Evolutionary conservation across 768 basidiomycete genomes (phyloP), one percentile per base, ranked within the genome.

Genomic region (Naganishia friedmannii): DNA sequence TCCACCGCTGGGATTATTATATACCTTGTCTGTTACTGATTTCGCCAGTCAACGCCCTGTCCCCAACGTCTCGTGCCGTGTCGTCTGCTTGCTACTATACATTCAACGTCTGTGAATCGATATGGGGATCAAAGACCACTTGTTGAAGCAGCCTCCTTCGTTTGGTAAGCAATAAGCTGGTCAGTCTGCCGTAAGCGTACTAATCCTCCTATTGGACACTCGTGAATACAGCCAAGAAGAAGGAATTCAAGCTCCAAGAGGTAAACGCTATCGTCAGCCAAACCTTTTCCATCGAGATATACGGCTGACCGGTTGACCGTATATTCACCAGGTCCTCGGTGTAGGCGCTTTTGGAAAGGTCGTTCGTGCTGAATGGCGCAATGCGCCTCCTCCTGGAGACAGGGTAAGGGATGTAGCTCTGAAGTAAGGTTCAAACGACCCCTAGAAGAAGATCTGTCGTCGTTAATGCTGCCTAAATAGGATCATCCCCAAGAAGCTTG

Each of bases 401-500:
- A 72, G 70, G 58, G 73, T 72, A 60, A 66, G 74, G 29, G 76
- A 79, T 13, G 79, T 82, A 0, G 81, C 81, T 12, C 54, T 80
- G 19, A 80, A 80, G 77, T 80, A 69, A 70, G 77, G 73, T 19
- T n/a, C 10, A 31, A 28, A 54, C 34, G 21, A 19, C 23, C 17
- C 3, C 32, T 6, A 23, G n/a, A 42, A 37, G 6, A 0, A 15
- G 28, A 29, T 54, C 29, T 9, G 39, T 26, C 37, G 5, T 23
- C 58, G n/a, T 48, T 57, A 45, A 34, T 28, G 12, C 34, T 53
- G 1, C 39, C 23, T 28, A 2, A 9, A 90, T 74, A 96, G 96
- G 83, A 86, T 94, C 70, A 96, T 99, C 68, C 85, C 90, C 6
- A 98, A 97, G 86, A 94, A 95, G 83, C 91, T 91, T 75, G 92